These are phyloP conservation scores for Acorus gramineus DNA, from an alignment of 106 monocot genomes.

Conservation along the genomic window DNA sequence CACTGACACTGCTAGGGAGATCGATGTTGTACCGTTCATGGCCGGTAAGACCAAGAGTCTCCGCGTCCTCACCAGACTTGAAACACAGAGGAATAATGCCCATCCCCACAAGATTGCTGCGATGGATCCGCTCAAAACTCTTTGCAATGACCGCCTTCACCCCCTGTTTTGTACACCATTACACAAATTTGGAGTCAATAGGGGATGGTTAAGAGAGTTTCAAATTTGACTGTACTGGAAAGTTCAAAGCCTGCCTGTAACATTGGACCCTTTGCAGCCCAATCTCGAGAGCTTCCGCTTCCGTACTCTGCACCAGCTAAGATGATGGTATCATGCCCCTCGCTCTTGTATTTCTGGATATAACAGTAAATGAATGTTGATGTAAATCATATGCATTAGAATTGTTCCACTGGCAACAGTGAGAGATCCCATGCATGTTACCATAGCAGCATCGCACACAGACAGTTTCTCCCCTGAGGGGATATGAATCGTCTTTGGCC, in stretches of 20 bases:
- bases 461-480: slow-evolving; percentile 80
- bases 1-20: slow-evolving; percentile 53
- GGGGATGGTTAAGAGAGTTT: no score
- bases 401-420: no score
- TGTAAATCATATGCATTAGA: no score
- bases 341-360: slow-evolving; percentile 60
- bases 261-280: slow-evolving; percentile 94
- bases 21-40: slow-evolving; percentile 69
- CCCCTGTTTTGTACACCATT: slow-evolving; percentile 37
- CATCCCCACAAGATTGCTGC: slow-evolving; percentile 94
- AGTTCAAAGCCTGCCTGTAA: slow-evolving; percentile 28
- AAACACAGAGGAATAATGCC: slow-evolving; percentile 91
- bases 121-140: slow-evolving; percentile 94
- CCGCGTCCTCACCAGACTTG: slow-evolving; percentile 84
- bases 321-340: slow-evolving; percentile 73
- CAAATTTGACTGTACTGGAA: neutral
- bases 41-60: slow-evolving; percentile 77
- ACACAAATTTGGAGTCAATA: neutral
- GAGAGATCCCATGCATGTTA: slow-evolving; percentile 9
- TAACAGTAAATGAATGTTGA: neutral
- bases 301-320: slow-evolving; percentile 90
- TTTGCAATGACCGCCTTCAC: slow-evolving; percentile 96
- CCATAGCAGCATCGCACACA: slow-evolving; percentile 90
- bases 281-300: slow-evolving; percentile 90
- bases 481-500: slow-evolving; percentile 75